Conservation (phyloP, 2,329 filamentous ascomycete genomes). For the Tothia fuscella region DNA sequence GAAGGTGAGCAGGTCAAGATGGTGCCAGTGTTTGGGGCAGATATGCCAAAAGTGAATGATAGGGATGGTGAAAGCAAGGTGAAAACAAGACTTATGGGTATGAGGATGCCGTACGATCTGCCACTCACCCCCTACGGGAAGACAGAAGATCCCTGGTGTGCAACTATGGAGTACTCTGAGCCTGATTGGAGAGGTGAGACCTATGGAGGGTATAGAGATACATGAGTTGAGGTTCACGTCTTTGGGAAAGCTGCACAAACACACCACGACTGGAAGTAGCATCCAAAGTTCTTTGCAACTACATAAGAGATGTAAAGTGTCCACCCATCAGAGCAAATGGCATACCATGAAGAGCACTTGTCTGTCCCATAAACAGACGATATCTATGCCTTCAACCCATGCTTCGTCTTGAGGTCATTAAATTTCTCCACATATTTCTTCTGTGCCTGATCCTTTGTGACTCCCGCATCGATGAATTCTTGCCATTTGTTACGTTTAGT, state of each 20-base stretch:
- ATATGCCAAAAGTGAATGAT: constrained; percentile 35
- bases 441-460: constrained; percentile 57
- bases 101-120: constrained; percentile 73
- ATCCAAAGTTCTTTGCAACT: too few relatives aligned
- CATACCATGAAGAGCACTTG: too few relatives aligned
- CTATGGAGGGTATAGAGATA: constrained; percentile 22
- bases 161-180: constrained; percentile 45
- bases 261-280: too few relatives aligned
- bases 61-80: background rate
- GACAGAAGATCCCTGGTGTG: constrained; percentile 66
- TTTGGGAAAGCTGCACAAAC: too few relatives aligned
- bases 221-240: too few relatives aligned
- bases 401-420: constrained; percentile 56
- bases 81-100: constrained; percentile 45
- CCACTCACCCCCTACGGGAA: constrained; percentile 55
- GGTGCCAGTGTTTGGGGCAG: constrained; percentile 54
- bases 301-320: too few relatives aligned
- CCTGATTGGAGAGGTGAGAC: constrained; percentile 46
- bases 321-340: too few relatives aligned
- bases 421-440: constrained; percentile 63
- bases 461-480: constrained; percentile 50
- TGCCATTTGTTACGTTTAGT: constrained; percentile 72
- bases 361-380: too few relatives aligned
- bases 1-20: constrained; percentile 37
- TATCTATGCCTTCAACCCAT: constrained; percentile 50